These are phyloP conservation scores for Venturia nashicola DNA, from an alignment of 2,329 filamentous ascomycete species.

Conservation along the genomic window DNA sequence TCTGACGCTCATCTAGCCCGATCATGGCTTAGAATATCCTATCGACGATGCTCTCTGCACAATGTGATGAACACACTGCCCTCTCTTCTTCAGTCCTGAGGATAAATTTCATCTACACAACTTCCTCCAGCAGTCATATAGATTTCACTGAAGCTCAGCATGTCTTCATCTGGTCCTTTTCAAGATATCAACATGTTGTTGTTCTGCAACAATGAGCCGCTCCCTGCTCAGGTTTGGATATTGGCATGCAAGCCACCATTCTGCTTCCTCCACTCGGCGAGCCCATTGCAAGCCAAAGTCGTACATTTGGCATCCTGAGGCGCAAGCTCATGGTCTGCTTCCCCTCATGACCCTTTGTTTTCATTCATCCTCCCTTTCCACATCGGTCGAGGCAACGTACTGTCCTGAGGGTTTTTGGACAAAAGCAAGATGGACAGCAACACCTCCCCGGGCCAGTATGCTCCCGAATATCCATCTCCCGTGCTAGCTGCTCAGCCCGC, in stretches of 20 bases:
- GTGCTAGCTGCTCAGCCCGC: background rate
- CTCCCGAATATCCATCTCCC: background rate
- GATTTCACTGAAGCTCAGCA: background rate
- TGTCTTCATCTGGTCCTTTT: background rate
- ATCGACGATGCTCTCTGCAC: too few species aligned
- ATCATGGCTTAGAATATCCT: too few species aligned
- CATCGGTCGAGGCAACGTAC: background rate
- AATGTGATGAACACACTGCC: too few species aligned
- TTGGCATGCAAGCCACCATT: background rate
- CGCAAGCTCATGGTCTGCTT: background rate
- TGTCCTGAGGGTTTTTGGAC: background rate
- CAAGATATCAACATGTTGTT: background rate
- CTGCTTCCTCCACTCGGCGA: background rate
- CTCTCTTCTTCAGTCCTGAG: too few species aligned
- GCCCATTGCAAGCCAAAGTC: background rate
- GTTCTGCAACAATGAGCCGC: background rate
- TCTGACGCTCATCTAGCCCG: too few species aligned
- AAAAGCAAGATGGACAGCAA: background rate
- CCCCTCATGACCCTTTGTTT: background rate
- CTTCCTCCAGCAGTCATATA: background rate
- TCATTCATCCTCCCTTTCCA: background rate
- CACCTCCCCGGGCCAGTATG: background rate
- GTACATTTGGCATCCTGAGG: background rate
- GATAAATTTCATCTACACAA: too few species aligned
- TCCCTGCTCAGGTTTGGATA: background rate